Base-by-base conservation (phyloP, 1,139 yeast species). In the Taphrina wiesneri region DNA sequence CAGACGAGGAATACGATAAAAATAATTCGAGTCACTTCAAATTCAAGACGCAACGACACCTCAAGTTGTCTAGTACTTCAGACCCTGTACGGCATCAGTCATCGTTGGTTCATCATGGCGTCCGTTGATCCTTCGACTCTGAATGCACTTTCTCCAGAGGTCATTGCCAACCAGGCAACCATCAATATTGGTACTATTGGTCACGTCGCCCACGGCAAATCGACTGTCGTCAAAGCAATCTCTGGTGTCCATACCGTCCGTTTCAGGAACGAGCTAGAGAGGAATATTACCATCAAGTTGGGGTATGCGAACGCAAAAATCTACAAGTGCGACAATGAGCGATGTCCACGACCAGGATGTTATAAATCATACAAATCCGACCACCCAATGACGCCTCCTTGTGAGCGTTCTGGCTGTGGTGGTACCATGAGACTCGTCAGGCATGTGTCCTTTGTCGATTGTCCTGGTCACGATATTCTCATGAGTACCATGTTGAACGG, bases 401-500 rank as follows among this genome's bases (percentile, higher is more conserved):
- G 98, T 80, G 88, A 87, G 75, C 84, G 89, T 71, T 86, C 87
- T 70, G 96, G 95, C 15, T 81, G 82, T 67, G 75, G 76, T 19
- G 96, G 97, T 70, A 89, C 96, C 76, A 92, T 91, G 79, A 84
- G 85, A 74, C 83, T 95, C 72, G 86, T 91, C 61, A 90, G 99
- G 80, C 99, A 95, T 77, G 99, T 95, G 67, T 91, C 97, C 6
- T 95, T 95, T 74, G 99, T 95, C 69, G 99, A 95, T 82, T 95
- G 99, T 82, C 99, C 99, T 68, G 99, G 99, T 77, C 99, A 95
- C 89, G 99, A 95, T 83, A 93, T 95, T 82, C 87, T 95, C 78
- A 95, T 95, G 99, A 91, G 98, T 84, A 95, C 99, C 73, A 95
- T 95, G 99, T 87, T 95, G 85, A 92, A 98, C 61, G 99, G 99